Evolutionary conservation across 208 protist species (phyloP).

Genomic region (Wallacemonas rigidus): DNA sequence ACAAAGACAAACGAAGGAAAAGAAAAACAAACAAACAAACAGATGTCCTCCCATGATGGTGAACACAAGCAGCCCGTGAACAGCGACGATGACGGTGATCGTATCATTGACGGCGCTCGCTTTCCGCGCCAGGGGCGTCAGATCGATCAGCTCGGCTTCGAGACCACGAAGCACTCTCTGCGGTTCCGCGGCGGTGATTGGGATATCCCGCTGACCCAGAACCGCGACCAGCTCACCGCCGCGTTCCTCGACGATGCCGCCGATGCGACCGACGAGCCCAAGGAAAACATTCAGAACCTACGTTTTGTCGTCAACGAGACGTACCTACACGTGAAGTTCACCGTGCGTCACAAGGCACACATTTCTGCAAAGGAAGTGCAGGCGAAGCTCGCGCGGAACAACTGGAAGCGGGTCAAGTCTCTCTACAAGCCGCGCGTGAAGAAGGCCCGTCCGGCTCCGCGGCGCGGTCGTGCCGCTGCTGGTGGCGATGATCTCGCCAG

Average conservation of each 20-base stretch:
- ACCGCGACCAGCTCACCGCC: slow-evolving; percentile 53
- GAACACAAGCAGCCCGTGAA: slow-evolving; percentile 25
- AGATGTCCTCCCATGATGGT: slow-evolving; percentile 13
- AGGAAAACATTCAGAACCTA: slow-evolving; percentile 54
- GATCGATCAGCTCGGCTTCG: slow-evolving; percentile 70
- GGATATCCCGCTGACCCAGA: slow-evolving; percentile 64
- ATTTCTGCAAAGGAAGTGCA: slow-evolving; percentile 48
- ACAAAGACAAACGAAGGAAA: too few relatives aligned
- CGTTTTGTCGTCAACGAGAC: slow-evolving; percentile 52
- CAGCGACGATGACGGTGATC: slow-evolving; percentile 39
- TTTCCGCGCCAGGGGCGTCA: slow-evolving; percentile 52
- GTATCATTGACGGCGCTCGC: slow-evolving; percentile 67
- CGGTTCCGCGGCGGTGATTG: slow-evolving; percentile 71
- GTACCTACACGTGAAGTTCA: slow-evolving; percentile 55
- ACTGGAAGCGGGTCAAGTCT: slow-evolving; percentile 45
- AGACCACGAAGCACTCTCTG: slow-evolving; percentile 63
- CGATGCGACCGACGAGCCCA: slow-evolving; percentile 43
- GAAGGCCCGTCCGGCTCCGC: slow-evolving; percentile 23
- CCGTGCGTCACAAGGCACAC: slow-evolving; percentile 55
- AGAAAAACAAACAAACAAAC: not conserved
- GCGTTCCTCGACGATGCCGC: slow-evolving; percentile 52
- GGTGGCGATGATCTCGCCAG: slow-evolving; percentile 14
- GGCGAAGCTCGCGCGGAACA: slow-evolving; percentile 35
- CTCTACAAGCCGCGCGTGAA: slow-evolving; percentile 65
- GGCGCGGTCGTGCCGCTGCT: slow-evolving; percentile 14